Evolutionary conservation across 306 rosid genomes (phyloP), one percentile per base, ranked within the genome.

Genomic region (Elaeagnus macrophylla): DNA sequence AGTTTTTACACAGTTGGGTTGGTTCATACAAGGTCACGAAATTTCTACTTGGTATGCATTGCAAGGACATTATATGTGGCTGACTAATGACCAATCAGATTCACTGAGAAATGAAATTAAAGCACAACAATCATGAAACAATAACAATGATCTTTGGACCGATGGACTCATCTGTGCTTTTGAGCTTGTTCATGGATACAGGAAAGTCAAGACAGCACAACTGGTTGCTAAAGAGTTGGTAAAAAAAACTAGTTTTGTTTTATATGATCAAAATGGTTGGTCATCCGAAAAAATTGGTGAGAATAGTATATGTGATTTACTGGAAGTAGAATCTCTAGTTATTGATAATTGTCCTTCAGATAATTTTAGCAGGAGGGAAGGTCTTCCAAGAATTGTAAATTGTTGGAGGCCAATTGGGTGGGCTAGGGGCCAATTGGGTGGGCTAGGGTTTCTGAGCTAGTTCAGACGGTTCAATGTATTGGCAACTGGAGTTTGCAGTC

Each of bases 401-500:
- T 69, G 69, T 14, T 83, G 84, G 86, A 76, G 66, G 12, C 4
- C 32, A 25, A 25, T 25, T 25, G 32, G 32, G n/a, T n/a, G n/a
- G n/a, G n/a, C n/a, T n/a, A n/a, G n/a, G n/a, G n/a, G n/a, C 83
- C 86, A 40, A 74, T 79, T 72, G 83, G 81, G 39, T 79, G 91
- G 86, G 56, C 59, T 37, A 75, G 86, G 47, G 63, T 83, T 62
- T 69, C 74, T 37, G 80, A 83, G 65, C 82, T 83, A 41, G 76
- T 70, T 17, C 79, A 45, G 64, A 80, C 73, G 6, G 70, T 80
- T 51, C 59, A 69, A 16, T 53, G 53, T 53, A 72, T 56, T 60
- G 66, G 59, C 41, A 61, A 57, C 39, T 79, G 85, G 81, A 62
- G 48, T 6, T 54, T 63, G 3, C 69, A 65, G 54, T 32, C 49